Percentiles rank a stretch among this genome's conserved stretches.
Conservation (phyloP, 2,329 filamentous ascomycete genomes). For the Sporothrix humicola region DNA sequence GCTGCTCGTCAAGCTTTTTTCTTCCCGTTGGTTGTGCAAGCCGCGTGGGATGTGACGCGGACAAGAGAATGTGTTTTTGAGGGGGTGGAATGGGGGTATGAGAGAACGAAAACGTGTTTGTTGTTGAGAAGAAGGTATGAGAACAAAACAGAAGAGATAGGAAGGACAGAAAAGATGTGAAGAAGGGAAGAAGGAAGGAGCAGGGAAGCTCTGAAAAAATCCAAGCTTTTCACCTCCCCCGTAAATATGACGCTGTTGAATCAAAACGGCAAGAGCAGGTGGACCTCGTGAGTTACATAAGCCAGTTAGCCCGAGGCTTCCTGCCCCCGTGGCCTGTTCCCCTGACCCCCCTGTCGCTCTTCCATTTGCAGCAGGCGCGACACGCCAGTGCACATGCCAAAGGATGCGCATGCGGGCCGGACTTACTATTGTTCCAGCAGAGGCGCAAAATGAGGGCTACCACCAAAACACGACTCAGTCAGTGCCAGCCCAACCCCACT, state of each 20-base stretch:
- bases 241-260: slow-evolving; percentile 17
- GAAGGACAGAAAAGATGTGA: background rate
- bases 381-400: background rate
- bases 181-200: slow-evolving; percentile 6
- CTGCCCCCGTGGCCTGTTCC: background rate
- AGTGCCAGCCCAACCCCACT: slow-evolving; percentile 23
- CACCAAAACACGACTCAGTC: slow-evolving; percentile 8
- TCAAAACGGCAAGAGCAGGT: slow-evolving; percentile 29
- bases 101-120: background rate
- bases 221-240: slow-evolving; percentile 22
- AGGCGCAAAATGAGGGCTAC: slow-evolving; percentile 33
- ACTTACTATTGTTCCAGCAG: slow-evolving; percentile 33
- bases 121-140: background rate
- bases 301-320: slow-evolving; percentile 1
- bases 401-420: slow-evolving; percentile 24
- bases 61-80: background rate
- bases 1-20: slow-evolving; percentile 14
- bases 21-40: slow-evolving; percentile 5
- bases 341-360: background rate
- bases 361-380: background rate
- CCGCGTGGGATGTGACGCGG: slow-evolving; percentile 14
- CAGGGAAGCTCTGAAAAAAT: slow-evolving; percentile 19
- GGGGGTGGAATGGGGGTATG: no score
- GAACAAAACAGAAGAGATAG: background rate
- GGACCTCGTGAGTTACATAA: slow-evolving; percentile 30